Evolutionary conservation across 352 stramenopile species (phyloP).

Genomic region (Pythium myriotylum): DNA sequence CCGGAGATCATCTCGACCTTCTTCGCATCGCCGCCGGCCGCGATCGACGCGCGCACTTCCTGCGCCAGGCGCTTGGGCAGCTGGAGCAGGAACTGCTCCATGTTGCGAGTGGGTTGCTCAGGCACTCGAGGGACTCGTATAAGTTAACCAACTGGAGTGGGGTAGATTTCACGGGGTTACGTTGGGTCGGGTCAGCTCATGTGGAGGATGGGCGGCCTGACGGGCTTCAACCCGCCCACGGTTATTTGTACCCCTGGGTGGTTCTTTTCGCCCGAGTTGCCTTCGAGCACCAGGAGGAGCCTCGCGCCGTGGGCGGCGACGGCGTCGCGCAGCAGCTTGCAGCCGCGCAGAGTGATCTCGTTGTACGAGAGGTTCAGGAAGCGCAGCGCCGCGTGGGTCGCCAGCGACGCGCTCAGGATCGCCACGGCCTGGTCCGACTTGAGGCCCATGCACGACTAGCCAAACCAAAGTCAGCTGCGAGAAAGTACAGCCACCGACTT

Average conservation of each 20-base stretch:
- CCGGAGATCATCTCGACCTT: constrained; percentile 80
- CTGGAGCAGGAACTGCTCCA: constrained; percentile 90
- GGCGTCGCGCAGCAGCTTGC: constrained; percentile 68
- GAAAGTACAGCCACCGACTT: not conserved
- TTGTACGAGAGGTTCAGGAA: constrained; percentile 77
- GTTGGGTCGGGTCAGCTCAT: no score
- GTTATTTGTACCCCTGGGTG: constrained; percentile 34
- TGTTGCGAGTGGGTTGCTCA: constrained; percentile 25
- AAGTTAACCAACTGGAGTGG: not conserved
- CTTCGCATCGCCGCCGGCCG: constrained; percentile 50
- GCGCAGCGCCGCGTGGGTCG: constrained; percentile 42
- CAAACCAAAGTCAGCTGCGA: not conserved
- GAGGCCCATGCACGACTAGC: constrained; percentile 58
- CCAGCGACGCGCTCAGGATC: constrained; percentile 51
- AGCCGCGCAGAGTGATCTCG: constrained; percentile 73
- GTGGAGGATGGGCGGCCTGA: no score
- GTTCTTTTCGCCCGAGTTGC: constrained; percentile 51
- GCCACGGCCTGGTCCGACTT: constrained; percentile 62
- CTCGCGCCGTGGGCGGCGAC: constrained; percentile 9
- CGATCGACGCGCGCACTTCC: constrained; percentile 71
- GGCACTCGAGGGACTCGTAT: not conserved
- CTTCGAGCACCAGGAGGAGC: constrained; percentile 40
- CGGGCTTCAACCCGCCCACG: constrained; percentile 24
- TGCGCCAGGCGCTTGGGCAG: constrained; percentile 79
- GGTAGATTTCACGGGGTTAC: no score